Evolutionary conservation across 2,329 filamentous ascomycete species (phyloP).

Genomic region (Knoxdaviesia proteae): DNA sequence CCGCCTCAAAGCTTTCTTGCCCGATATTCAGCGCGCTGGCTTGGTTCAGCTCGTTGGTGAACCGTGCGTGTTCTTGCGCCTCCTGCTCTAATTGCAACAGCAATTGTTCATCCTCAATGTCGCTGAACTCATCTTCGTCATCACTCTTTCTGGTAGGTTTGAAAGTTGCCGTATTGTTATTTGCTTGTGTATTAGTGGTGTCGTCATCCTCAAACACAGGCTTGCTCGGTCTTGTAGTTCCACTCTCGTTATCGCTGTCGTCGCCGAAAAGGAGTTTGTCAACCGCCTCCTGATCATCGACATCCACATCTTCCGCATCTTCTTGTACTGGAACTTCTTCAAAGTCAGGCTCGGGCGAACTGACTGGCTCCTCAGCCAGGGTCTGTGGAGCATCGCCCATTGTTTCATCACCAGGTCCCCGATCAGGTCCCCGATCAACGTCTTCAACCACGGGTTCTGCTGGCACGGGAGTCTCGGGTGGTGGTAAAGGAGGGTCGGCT

Average conservation of each 20-base stretch:
- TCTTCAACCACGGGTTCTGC: too few species aligned
- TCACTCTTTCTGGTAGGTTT: conserved; percentile 14
- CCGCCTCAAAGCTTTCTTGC: conserved; percentile 62
- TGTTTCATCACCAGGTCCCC: too few species aligned
- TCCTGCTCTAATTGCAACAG: conserved; percentile 72
- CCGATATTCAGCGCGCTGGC: conserved; percentile 25
- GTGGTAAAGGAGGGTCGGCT: too few species aligned
- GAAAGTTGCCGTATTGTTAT: too few species aligned
- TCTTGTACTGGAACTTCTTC: conserved; percentile 1
- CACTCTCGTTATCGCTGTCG: conserved; percentile 13
- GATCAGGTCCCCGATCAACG: too few species aligned
- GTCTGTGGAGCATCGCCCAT: too few species aligned
- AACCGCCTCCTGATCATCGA: background rate
- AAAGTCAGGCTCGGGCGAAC: conserved; percentile 1
- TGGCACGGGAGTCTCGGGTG: too few species aligned
- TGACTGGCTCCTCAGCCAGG: too few species aligned
- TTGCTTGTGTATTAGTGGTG: too few species aligned
- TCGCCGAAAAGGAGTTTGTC: conserved; percentile 7
- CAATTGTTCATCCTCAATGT: conserved; percentile 82
- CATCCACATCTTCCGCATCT: background rate
- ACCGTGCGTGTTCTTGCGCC: conserved; percentile 82
- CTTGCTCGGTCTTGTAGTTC: too few species aligned
- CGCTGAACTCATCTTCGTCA: conserved; percentile 56
- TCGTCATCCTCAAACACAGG: conserved; percentile 17
- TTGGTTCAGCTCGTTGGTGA: conserved; percentile 70